Evolutionary conservation across 2,329 filamentous ascomycete species (phyloP), one percentile per base, ranked within the genome.

Genomic region (Coniosporium tulheliwenetii): DNA sequence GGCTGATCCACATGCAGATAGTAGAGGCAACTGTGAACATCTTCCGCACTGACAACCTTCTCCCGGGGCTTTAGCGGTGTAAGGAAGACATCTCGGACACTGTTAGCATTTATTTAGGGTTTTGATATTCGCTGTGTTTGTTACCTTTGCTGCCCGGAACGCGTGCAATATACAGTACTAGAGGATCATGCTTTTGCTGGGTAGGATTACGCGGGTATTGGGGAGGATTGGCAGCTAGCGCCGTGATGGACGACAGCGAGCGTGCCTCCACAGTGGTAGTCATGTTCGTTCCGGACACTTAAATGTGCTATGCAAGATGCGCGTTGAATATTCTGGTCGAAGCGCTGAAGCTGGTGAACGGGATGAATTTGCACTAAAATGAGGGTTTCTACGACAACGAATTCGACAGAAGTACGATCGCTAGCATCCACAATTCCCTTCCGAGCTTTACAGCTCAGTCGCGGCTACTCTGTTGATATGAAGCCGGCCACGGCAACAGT

Each of bases 101-200:
- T 30, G 44, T 56, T 50, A 57, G 39, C 16, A n/a, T n/a, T n/a
- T n/a, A n/a, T n/a, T n/a, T n/a, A n/a, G n/a, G n/a, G n/a, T n/a
- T n/a, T n/a, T n/a, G n/a, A 16, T 3, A 8, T 30, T 30, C 10
- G 3, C 9, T 37, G 30, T 14, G 1, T 31, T 8, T 8, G 2
- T 48, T 67, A 87, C 85, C 85, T 78, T 79, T 77, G 47, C 83
- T 93, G 15, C 89, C 89, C 1, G 91, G 91, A 0, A 98, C 89
- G 48, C 89, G 71, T 31, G 89, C 85, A 48, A 98, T 93, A 62
- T 98, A 98, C 34, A 98, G 72, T 2, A 79, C 77, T 39, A 96
- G 61, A 3, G 85, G 77, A 39, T 85, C 76, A 46, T 79, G 73
- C 46, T 67, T 73, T 50, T 72, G 65, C 49, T 81, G 77, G 2